Base-by-base conservation (phyloP, 352 stramenopile genomes). In the Blastocystis sp. region DNA sequence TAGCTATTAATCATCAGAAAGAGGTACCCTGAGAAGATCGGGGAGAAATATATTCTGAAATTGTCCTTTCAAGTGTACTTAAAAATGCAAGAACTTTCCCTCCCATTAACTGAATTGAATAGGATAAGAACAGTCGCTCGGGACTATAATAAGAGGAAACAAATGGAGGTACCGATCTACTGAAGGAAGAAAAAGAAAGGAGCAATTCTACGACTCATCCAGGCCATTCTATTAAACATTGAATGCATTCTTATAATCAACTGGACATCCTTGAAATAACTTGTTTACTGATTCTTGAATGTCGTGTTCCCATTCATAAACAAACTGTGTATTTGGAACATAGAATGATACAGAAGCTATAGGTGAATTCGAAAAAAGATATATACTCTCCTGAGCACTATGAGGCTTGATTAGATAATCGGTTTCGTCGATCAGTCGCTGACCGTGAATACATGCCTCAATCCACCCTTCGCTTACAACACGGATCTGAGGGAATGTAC, bases 381-480 rank as follows among this genome's bases (percentile, higher is more conserved):
- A 27, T 13, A 30, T 78, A 78, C 66, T 37, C 15, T 78, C 33
- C 66, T 60, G 19, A 33, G 19, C 17, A 56, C 24, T 64, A 11
- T 62, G 7, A 4, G 73, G 73, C 27, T 84, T 53, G 0, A 84
- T 19, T 35, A 84, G 73, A 64, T 51, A 84, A 1, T 27, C 24
- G 6, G 73, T 48, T 2, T 84, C 48, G 27, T 84, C 73, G 1
- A 84, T 17, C 27, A 66, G 27, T 27, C 33, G 22, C 27, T 84
- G 30, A 13, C 24, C 27, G 5, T 57, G 73, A 7, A 84, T n/a
- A 27, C 73, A 84, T n/a, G 30, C 22, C 27, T 84, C 73, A 30
- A 84, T 27, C 73, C 73, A 84, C n/a, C 37, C 9, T 22, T 84
- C 73, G 22, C 53, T 84, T 6, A 84, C 73, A 15, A 84, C 73